phyloP scores from a whole-genome alignment of 352 stramenopile genomes.

The Aphanomyces cochlioides region DNA sequence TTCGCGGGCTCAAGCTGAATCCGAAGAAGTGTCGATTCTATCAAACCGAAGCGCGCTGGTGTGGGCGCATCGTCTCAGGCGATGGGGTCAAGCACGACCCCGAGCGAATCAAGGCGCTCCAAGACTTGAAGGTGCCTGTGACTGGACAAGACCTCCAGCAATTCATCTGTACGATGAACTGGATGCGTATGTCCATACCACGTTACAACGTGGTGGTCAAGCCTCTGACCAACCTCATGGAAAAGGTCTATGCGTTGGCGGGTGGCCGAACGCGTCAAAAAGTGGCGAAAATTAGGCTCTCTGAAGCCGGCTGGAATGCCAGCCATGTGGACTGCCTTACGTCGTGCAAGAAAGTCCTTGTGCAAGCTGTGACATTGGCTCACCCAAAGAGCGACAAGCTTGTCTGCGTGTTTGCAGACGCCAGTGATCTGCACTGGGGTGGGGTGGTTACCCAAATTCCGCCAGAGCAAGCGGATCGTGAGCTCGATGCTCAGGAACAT shows the following conservation, averaged over 20 bases:
- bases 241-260: not conserved
- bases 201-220: not conserved
- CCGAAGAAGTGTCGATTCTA: constrained; percentile 33
- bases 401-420: constrained; percentile 25
- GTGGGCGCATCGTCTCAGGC: constrained; percentile 20
- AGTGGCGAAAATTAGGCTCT: not conserved
- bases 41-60: constrained; percentile 30
- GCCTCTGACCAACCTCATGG: not conserved
- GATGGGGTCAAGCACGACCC: constrained; percentile 14
- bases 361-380: not conserved
- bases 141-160: constrained; percentile 27
- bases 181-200: constrained; percentile 4
- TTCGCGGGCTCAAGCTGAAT: constrained; percentile 34
- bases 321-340: not conserved
- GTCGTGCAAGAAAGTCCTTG: too few species aligned
- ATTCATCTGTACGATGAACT: constrained; percentile 11
- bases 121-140: constrained; percentile 19
- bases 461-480: constrained; percentile 22
- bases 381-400: not conserved
- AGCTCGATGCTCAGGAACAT: constrained; percentile 31
- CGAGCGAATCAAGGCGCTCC: constrained; percentile 14
- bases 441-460: constrained; percentile 29
- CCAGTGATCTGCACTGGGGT: constrained; percentile 21
- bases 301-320: not conserved
- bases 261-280: not conserved